Evolutionary conservation across 257 asterid genomes (phyloP).

Genomic region (Salvia splendens): DNA sequence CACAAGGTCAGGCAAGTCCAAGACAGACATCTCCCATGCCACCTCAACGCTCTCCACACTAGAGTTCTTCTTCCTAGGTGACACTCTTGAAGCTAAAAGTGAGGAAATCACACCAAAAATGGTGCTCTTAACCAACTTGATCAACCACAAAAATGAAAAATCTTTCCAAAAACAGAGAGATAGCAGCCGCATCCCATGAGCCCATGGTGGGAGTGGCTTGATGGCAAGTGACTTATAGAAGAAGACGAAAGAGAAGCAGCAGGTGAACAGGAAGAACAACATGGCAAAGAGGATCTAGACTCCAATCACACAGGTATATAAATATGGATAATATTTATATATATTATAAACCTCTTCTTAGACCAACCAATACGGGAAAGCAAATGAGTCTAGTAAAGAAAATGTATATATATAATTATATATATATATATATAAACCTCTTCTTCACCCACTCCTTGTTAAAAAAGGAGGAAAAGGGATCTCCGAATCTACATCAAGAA

Average conservation of each 20-base stretch:
- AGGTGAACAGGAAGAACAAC: constrained; percentile 75
- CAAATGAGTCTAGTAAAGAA: constrained; percentile 32
- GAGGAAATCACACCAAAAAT: constrained; percentile 27
- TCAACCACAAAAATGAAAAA: constrained; percentile 37
- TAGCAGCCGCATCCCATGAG: constrained; percentile 64
- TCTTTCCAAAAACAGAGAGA: constrained; percentile 61
- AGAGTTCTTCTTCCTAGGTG: constrained; percentile 44
- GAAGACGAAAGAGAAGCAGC: constrained; percentile 63
- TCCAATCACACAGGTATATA: constrained; percentile 42
- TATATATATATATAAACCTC: constrained; percentile 12
- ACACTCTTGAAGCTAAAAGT: constrained; percentile 41
- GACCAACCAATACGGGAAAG: constrained; percentile 57
- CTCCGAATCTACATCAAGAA: constrained; percentile 32
- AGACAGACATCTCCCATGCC: constrained; percentile 42
- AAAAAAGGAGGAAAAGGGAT: constrained; percentile 38
- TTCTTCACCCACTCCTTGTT: constrained; percentile 33
- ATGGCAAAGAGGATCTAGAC: constrained; percentile 43
- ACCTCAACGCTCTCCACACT: constrained; percentile 38
- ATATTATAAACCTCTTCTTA: no score
- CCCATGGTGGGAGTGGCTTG: constrained; percentile 66
- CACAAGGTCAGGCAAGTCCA: constrained; percentile 88
- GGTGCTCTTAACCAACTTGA: constrained; percentile 38
- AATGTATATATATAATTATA: constrained; percentile 21
- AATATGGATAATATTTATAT: constrained; percentile 17
- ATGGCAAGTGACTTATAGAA: constrained; percentile 61